phyloP scores from a whole-genome alignment of 768 basidiomycete genomes.

The Russula sp. region DNA sequence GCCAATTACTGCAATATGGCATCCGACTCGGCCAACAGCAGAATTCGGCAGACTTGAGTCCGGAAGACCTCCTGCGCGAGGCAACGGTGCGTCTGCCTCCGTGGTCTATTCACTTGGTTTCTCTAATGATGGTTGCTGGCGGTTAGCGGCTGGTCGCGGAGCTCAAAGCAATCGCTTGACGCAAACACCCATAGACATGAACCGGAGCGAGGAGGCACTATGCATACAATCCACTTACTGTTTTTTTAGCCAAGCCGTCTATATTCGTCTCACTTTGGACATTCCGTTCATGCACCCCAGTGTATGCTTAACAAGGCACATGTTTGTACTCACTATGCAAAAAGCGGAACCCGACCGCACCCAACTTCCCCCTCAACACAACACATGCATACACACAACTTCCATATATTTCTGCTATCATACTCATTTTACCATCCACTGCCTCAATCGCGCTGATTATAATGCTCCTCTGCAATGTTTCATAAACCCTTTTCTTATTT shows the following conservation, averaged over 20 bases:
- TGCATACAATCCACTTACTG: slow-evolving; percentile 19
- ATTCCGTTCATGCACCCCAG: slow-evolving; percentile 17
- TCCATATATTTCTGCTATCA: slow-evolving; percentile 16
- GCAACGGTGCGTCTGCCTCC: slow-evolving; percentile 10
- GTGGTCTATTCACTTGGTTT: not conserved
- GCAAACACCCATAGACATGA: slow-evolving; percentile 1
- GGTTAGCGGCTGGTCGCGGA: slow-evolving; percentile 28
- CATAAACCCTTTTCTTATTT: slow-evolving; percentile 14
- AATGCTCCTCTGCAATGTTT: slow-evolving; percentile 10
- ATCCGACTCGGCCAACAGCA: slow-evolving; percentile 54
- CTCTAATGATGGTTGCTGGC: not conserved
- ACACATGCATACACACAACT: slow-evolving; percentile 2
- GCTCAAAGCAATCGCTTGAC: slow-evolving; percentile 27
- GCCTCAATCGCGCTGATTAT: slow-evolving; percentile 6
- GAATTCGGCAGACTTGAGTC: slow-evolving; percentile 21
- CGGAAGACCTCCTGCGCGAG: slow-evolving; percentile 44
- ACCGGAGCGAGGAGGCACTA: slow-evolving; percentile 2
- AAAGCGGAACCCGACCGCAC: slow-evolving; percentile 9
- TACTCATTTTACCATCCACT: not conserved
- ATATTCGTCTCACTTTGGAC: not conserved
- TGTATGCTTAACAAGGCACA: slow-evolving; percentile 23
- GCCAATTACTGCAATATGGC: slow-evolving; percentile 66
- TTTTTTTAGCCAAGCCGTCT: slow-evolving; percentile 26
- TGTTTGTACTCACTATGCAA: slow-evolving; percentile 29
- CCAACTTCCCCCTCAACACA: not conserved